A percentile compares a stretch with the other conserved stretches of the same genome.
phyloP scores from a whole-genome alignment of 441 rosid genomes.

The Lepidium campestre region DNA sequence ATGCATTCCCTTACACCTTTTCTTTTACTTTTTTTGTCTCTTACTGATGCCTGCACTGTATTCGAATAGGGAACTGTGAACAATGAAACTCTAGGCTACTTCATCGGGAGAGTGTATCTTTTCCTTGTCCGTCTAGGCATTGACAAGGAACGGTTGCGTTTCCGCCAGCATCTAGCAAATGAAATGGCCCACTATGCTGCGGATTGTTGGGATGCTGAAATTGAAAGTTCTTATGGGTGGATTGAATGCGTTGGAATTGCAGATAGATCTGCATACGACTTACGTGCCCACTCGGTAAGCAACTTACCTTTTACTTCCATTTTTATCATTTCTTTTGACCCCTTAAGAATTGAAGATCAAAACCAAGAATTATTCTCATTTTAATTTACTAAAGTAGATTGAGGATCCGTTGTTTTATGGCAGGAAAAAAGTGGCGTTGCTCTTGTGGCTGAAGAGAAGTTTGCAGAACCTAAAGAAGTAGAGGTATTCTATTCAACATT shows the following conservation, averaged over 20 bases:
- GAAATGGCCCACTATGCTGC: slow-evolving; percentile 63
- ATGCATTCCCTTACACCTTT: background rate
- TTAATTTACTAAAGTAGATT: background rate
- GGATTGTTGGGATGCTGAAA: slow-evolving; percentile 8
- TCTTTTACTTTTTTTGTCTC: background rate
- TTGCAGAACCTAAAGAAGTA: slow-evolving; percentile 44
- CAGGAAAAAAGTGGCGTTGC: slow-evolving; percentile 51
- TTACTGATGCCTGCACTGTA: background rate
- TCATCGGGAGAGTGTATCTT: slow-evolving; percentile 54
- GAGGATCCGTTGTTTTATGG: background rate
- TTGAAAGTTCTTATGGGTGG: slow-evolving; percentile 52
- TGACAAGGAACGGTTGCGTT: slow-evolving; percentile 38
- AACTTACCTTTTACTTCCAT: background rate
- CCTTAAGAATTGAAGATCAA: background rate
- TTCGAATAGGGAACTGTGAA: slow-evolving; percentile 36
- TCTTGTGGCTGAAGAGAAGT: slow-evolving; percentile 47
- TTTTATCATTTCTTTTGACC: background rate
- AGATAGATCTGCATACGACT: slow-evolving; percentile 47
- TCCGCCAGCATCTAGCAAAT: slow-evolving; percentile 50
- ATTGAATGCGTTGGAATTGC: slow-evolving; percentile 58
- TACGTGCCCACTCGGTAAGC: slow-evolving; percentile 39
- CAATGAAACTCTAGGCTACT: slow-evolving; percentile 48
- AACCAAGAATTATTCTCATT: background rate
- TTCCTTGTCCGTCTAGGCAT: slow-evolving; percentile 42
- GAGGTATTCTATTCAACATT: slow-evolving; percentile 24